Evolutionary conservation across 192 early-diverging fungal genomes (phyloP), one percentile per base, ranked within the genome.

Genomic region (Gigaspora rosea): DNA sequence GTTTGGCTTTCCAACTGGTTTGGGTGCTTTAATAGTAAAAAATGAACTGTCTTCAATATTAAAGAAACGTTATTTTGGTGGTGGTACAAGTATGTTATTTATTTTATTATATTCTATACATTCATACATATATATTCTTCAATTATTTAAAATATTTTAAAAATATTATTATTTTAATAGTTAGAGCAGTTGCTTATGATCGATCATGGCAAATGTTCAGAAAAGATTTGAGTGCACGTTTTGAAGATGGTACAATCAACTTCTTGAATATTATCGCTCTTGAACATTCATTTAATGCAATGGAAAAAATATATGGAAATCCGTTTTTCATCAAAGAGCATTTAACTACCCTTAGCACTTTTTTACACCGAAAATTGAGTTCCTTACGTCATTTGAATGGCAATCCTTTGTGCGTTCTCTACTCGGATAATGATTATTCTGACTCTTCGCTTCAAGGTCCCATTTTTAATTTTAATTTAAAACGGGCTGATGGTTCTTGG

Each of bases 1-100:
- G 54, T 95, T 96, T 83, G 95, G 95, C 11, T 91, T 90, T 59
- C 95, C 95, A 8, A 94, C 93, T 22, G 94, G 94, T 3, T 75
- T 96, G 7, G 95, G 94, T 46, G 93, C 87, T 5, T 85, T 96
- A 52, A 80, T 96, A 13, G 78, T 95, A 36, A 83, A 88, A 64
- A 86, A 87, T 7, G 84, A 86, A 67, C 73, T 88, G 47, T 76
- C 77, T 2, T 69, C 78, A 27, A 73, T 82, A 32, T 50, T 91
- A 36, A 64, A 78, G 33, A 93, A 91, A 77, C 35, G 78, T 3
- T 94, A 92, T 75, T 93, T 93, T 87, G 94, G 94, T 6, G 95
- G 95, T 16, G 95, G 95, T 5, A 93, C 93, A 0, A 4, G 71
- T 72, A 72, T 16, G 36, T 36, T 5, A 48, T 16, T 47, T 48